Conservation (phyloP, 805 yeast genomes). For the Saccharomycopsis sp. region DNA sequence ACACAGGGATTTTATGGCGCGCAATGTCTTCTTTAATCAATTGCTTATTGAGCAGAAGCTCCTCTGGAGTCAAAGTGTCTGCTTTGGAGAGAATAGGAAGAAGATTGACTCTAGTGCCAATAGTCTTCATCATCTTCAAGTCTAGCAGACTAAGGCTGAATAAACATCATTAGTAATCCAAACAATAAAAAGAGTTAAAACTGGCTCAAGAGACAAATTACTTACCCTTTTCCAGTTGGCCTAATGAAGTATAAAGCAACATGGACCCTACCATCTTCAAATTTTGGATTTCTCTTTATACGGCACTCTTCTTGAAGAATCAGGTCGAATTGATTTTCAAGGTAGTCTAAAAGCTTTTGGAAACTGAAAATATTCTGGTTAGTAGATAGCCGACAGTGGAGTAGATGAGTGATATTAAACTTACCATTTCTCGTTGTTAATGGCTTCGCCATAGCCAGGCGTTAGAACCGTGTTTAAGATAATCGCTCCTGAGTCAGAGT, state of each 20-base stretch:
- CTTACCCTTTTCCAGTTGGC: constrained; percentile 45
- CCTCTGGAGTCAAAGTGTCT: constrained; percentile 67
- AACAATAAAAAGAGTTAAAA: neutral
- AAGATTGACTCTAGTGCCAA: constrained; percentile 70
- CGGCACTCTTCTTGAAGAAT: constrained; percentile 84
- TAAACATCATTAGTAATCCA: constrained; percentile 9
- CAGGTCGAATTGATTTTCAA: constrained; percentile 71
- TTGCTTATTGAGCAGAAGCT: constrained; percentile 47
- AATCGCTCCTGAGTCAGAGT: constrained; percentile 47
- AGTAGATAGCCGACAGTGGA: neutral
- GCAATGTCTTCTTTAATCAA: constrained; percentile 51
- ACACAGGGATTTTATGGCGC: constrained; percentile 54
- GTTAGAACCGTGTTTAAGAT: constrained; percentile 58
- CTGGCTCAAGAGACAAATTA: constrained; percentile 11
- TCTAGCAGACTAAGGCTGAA: constrained; percentile 55
- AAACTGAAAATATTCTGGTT: constrained; percentile 34
- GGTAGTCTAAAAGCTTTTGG: constrained; percentile 46
- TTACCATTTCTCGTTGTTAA: constrained; percentile 40
- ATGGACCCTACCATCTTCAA: constrained; percentile 72
- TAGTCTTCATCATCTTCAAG: constrained; percentile 57
- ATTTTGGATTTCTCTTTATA: constrained; percentile 78
- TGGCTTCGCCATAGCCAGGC: constrained; percentile 73
- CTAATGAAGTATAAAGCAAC: constrained; percentile 65
- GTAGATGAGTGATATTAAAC: neutral
- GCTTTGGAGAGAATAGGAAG: constrained; percentile 80